Base-by-base conservation (phyloP, 2,329 filamentous ascomycete species). In the Phaeosphaeria sp. region DNA sequence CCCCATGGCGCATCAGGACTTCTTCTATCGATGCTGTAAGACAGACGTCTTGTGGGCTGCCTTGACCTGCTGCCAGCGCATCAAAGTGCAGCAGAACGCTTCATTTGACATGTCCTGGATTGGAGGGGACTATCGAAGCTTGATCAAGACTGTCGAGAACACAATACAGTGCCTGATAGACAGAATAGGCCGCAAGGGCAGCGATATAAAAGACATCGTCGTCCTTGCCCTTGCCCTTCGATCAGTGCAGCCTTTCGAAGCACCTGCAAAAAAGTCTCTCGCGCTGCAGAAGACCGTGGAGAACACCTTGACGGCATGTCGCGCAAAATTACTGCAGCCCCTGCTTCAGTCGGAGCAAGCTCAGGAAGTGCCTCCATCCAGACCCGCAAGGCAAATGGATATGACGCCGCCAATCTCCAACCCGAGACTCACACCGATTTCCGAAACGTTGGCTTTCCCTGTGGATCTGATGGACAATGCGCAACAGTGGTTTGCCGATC, bases 21-120 rank as follows among this genome's bases (percentile, higher is more conserved):
- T 72, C 11, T 77, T 75, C 59, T 66, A 71, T 25, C 50, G 54
- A 1, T 57, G 69, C 30, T 76, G 68, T 53, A 71, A 72, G 15
- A 66, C 61, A 6, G 74, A 77, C 39, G 57, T 75, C 7, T 49
- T 75, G 2, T 71, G 65, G 61, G 69, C 72, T 2, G 74, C 73
- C 6, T 58, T 77, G 6, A 65, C 62, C 20, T 52, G 74, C 15
- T 77, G 74, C 51, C 67, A 68, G 33, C 64, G 71, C 33, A 68
- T 76, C 51, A 73, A 63, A 46, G n/a, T 56, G 11, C 43, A 53
- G 1, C 52, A 43, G 15, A 53, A 54, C 25, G n/a, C 47, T 17
- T n/a, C 22, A 9, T 18, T 44, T 18, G 27, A 33, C 30, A 25
- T 45, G 9, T 24, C 42, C 11, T 22, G 40, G 18, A 42, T 55